These are phyloP conservation scores for Leccinum variicolor DNA, from an alignment of 768 basidiomycete species.

Conservation along the genomic window DNA sequence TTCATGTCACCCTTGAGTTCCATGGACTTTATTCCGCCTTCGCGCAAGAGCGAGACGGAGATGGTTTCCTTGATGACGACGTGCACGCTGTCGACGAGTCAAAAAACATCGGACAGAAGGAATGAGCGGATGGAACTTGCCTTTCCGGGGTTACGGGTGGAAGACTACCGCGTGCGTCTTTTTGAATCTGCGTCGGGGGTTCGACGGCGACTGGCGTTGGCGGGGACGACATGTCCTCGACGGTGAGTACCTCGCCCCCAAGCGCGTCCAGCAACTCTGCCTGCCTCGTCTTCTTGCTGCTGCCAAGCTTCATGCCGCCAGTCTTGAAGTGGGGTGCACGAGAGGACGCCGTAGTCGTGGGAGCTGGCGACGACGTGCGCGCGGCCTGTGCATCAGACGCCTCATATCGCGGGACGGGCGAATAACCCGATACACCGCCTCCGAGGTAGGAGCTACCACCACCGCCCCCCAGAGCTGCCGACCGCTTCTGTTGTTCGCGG, in stretches of 20 bases:
- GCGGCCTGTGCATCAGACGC: conserved; percentile 50
- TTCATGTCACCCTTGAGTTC: conserved; percentile 97
- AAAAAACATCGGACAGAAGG: not conserved
- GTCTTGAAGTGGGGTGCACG: conserved; percentile 86
- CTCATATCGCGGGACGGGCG: conserved; percentile 71
- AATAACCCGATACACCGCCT: conserved; percentile 68
- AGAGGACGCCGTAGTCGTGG: conserved; percentile 38
- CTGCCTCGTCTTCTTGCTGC: conserved; percentile 88
- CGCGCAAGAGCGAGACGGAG: conserved; percentile 76
- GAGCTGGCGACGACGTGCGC: conserved; percentile 40
- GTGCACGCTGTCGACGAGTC: conserved; percentile 61
- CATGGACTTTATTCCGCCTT: conserved; percentile 87
- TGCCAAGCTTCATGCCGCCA: conserved; percentile 94
- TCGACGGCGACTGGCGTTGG: conserved; percentile 47
- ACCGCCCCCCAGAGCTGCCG: conserved; percentile 43
- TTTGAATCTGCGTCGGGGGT: conserved; percentile 41
- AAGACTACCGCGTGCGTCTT: conserved; percentile 57
- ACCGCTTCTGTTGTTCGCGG: conserved; percentile 84
- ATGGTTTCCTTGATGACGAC: conserved; percentile 81
- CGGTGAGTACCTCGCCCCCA: conserved; percentile 67
- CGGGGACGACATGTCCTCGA: conserved; percentile 49
- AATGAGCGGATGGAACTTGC: conserved; percentile 36
- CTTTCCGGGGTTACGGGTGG: conserved; percentile 76
- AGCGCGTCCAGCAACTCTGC: conserved; percentile 86
- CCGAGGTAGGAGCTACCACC: conserved; percentile 60